Evolutionary conservation across 2,329 filamentous ascomycete species (phyloP), one percentile per base, ranked within the genome.

Genomic region (Neonectria hederae): DNA sequence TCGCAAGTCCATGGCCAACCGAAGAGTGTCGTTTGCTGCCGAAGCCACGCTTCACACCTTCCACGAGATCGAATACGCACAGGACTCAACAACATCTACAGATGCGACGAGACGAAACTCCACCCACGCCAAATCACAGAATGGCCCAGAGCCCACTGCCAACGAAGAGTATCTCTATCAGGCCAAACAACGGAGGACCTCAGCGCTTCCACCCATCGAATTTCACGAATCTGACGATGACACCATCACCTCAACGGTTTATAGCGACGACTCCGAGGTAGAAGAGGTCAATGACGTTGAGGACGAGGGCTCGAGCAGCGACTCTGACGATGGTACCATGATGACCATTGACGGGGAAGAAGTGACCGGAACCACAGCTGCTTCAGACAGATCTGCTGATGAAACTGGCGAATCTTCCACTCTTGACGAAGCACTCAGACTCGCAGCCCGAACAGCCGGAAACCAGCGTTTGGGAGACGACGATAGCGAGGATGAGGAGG

Each of bases 31-130:
- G 0, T 99, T 99, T 79, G 96, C 96, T 5, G 96, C 96, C 1
- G 96, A 99, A 80, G 96, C 96, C 13, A 99, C 96, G 4, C 85
- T 99, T 38, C 96, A 99, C 77, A 99, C 96, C 0, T 98, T 97
- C 86, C 94, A 98, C 75, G 94, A 96, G 60, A 88, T 97, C 48
- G 95, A 98, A 75, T 92, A 94, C 67, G 86, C 89, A 76, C 93
- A 94, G 74, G 94, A 97, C 76, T 93, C 93, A 21, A 97, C 94
- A 1, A 92, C 90, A 8, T 91, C 92, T 0, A 91, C 90, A 1
- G 92, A 95, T 68, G 89, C 90, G 11, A 93, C 92, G 13, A 84
- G 93, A 70, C 87, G 92, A 66, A 88, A 90, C 56, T 96, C 93
- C 45, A 46, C 26, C 7, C 53, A 48, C 11, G 35, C 54, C 7